Conservation (phyloP, 2,329 filamentous ascomycete species). For the Stemphylium vesicarium region DNA sequence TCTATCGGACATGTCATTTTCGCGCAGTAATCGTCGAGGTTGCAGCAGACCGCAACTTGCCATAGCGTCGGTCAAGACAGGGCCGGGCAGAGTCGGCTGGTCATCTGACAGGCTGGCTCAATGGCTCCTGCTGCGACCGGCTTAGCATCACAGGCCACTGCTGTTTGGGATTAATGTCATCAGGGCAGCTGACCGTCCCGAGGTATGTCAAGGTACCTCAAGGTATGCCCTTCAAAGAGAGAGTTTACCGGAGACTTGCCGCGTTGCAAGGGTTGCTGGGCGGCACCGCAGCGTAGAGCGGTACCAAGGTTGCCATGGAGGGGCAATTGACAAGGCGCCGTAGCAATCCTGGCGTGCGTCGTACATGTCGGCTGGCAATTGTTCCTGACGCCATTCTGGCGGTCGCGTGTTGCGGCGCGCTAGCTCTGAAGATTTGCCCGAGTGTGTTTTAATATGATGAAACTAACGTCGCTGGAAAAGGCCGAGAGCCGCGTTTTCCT, state of each 20-base stretch:
- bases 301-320: slow-evolving; percentile 10
- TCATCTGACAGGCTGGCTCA: slow-evolving; percentile 16
- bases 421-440: slow-evolving; percentile 14
- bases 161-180: slow-evolving; percentile 20
- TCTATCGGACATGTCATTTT: slow-evolving; percentile 14
- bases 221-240: slow-evolving; percentile 9
- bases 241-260: slow-evolving; percentile 15
- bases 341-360: background rate
- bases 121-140: slow-evolving; percentile 10
- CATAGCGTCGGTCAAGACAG: slow-evolving; percentile 23
- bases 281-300: slow-evolving; percentile 12
- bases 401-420: slow-evolving; percentile 28
- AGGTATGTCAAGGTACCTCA: slow-evolving; percentile 13
- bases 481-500: slow-evolving; percentile 19
- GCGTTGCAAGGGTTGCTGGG: slow-evolving; percentile 18
- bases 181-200: slow-evolving; percentile 25
- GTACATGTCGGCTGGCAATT: slow-evolving; percentile 13
- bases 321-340: background rate
- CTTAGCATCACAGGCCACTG: slow-evolving; percentile 16
- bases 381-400: slow-evolving; percentile 33
- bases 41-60: slow-evolving; percentile 29
- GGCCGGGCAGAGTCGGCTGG: slow-evolving; percentile 29
- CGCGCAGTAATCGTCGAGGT: slow-evolving; percentile 15
- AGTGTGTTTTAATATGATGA: slow-evolving; percentile 13
- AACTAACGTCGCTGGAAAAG: slow-evolving; percentile 11